Evolutionary conservation across 805 yeast genomes (phyloP), one percentile per base, ranked within the genome.

Genomic region (Vanderwaltozyma yarrowii): DNA sequence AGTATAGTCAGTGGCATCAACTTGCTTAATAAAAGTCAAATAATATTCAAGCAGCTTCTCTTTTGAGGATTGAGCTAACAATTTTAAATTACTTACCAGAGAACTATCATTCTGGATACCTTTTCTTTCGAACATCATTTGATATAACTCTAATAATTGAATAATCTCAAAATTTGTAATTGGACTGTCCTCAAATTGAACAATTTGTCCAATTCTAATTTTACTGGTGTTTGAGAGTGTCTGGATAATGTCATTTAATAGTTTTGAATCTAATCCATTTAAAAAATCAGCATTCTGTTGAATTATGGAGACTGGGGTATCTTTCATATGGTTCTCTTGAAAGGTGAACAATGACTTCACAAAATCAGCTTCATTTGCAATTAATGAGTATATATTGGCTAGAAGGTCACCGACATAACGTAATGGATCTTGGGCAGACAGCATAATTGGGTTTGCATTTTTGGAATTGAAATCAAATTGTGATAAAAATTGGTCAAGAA

Each of bases 321-420:
- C 40, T 18, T 45, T 43, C 13, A 40, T 19, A 13, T 42, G 43
- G 3, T 42, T 42, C 28, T 51, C 43, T 28, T 62, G 61, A 32
- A 65, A 60, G 33, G 70, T 69, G 39, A 89, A 78, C 36, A 89
- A 60, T 15, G 77, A 69, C 8, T 69, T 69, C 5, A 89, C 69
- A 23, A 80, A 68, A 52, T 92, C 98, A 30, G 77, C 70, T 58
- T 92, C 98, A 60, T 85, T 84, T 4, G 87, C 94, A 23, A 87
- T 78, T 4, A 84, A 70, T 2, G 88, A 74, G 54, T 92, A 96
- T 2, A 87, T 70, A 65, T 82, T 83, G 0, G 97, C 97, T 28
- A 92, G 63, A 24, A 92, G 69, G 54, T 87, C 96, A 19, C 96
- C 94, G 14, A 85, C 66, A 45, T 78, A 88, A 39, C 95, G 67